These are phyloP conservation scores for Aspergillus vadensis DNA, from an alignment of 2,329 filamentous ascomycete species.

Conservation along the genomic window DNA sequence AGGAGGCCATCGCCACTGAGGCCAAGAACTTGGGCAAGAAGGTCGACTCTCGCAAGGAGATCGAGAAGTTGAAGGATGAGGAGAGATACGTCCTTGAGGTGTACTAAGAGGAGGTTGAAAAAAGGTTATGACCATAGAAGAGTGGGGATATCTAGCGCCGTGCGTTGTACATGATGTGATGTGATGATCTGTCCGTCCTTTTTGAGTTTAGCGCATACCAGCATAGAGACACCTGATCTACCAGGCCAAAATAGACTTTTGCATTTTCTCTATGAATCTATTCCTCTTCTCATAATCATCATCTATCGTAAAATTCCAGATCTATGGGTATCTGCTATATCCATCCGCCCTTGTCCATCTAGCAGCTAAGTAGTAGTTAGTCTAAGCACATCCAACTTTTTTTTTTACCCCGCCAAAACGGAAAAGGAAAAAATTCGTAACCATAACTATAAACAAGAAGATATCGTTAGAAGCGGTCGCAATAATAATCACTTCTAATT, in stretches of 20 bases:
- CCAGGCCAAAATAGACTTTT: not conserved
- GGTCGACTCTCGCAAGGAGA: constrained; percentile 83
- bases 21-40: constrained; percentile 70
- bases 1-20: constrained; percentile 84
- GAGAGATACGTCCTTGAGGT: constrained; percentile 94
- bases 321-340: constrained; percentile 23
- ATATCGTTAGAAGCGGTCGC: not conserved
- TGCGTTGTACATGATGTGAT: not conserved
- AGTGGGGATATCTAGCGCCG: not conserved
- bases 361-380: not conserved
- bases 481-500: not conserved
- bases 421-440: not conserved
- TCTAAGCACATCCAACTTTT: not conserved
- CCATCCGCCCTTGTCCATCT: constrained; percentile 3
- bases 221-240: constrained; percentile 2
- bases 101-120: constrained; percentile 62
- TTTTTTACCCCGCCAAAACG: not conserved
- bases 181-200: constrained; percentile 1
- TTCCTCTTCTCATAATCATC: not conserved
- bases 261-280: not conserved
- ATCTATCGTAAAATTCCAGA: not conserved
- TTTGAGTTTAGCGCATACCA: constrained; percentile 3
- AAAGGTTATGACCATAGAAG: not conserved
- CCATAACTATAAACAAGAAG: constrained; percentile 4
- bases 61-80: constrained; percentile 95